Evolutionary conservation across 2,329 filamentous ascomycete genomes (phyloP).

Genomic region (Talaromyces islandicus): DNA sequence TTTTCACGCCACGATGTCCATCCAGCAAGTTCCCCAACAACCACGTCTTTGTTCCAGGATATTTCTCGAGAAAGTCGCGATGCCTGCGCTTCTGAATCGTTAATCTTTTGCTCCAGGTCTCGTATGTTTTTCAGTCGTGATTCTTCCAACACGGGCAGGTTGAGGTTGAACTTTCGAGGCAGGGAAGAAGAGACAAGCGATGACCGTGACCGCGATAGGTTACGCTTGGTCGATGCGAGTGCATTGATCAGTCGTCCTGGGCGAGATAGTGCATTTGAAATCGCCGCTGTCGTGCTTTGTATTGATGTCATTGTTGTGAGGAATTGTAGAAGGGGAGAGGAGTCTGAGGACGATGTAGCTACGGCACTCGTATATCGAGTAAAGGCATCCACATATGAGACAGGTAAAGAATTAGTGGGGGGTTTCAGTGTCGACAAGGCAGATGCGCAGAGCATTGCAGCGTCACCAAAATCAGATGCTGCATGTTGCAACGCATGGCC

Average conservation of each 20-base stretch:
- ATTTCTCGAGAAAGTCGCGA: constrained; percentile 73
- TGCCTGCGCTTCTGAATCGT: constrained; percentile 63
- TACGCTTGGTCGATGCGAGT: constrained; percentile 67
- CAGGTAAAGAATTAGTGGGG: constrained; percentile 59
- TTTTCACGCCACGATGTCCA: constrained; percentile 88
- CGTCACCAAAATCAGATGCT: constrained; percentile 43
- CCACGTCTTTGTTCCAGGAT: constrained; percentile 86
- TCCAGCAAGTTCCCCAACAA: constrained; percentile 82
- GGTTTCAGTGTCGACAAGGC: constrained; percentile 46
- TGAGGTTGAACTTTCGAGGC: constrained; percentile 42
- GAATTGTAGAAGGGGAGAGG: constrained; percentile 66
- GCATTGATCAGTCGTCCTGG: constrained; percentile 71
- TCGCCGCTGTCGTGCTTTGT: constrained; percentile 76
- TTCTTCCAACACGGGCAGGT: constrained; percentile 63
- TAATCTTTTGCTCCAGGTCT: constrained; percentile 76
- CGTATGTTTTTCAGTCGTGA: constrained; percentile 74
- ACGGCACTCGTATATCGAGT: constrained; percentile 62
- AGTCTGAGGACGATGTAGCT: constrained; percentile 58
- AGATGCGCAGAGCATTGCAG: constrained; percentile 36
- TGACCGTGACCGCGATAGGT: constrained; percentile 70
- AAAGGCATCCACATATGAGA: constrained; percentile 62
- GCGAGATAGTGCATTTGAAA: constrained; percentile 71
- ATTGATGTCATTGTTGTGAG: constrained; percentile 72
- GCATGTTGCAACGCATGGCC: constrained; percentile 67
- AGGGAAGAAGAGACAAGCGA: constrained; percentile 60